Base-by-base conservation (phyloP, 352 stramenopile species). In the Phytophthora sojae region DNA sequence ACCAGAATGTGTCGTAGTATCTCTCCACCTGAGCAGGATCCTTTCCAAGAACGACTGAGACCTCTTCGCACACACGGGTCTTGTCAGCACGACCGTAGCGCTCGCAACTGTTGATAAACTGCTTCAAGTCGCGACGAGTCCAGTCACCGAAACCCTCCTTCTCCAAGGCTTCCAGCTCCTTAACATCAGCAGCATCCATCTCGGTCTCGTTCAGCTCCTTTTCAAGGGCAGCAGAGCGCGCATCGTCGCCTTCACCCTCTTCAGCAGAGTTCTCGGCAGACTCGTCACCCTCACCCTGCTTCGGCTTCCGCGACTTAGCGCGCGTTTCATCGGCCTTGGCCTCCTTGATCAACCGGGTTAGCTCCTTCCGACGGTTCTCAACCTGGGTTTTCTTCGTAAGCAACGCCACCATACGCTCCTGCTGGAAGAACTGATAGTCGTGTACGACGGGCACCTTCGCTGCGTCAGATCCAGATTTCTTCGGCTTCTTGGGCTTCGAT, bases 1-100 rank as follows among this genome's bases (percentile, higher is more conserved):
- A 86, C 96, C 95, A 99, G 64, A 99, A 99, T 6, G 93, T 96
- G 14, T 97, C 85, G 76, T 98, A 99, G 77, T 99, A 99, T 15
- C 88, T 86, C 65, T 96, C 85, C 35, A 99, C 94, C 67, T 99
- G 94, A 8, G 73, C 79, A 21, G 91, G 58, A 57, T 96, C 86
- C 78, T 99, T 99, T 6, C 76, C 90, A 14, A 96, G 93, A 47
- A 98, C 83, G 17, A 91, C 67, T 15, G 86, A 85, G 0, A 99
- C 93, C 68, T 99, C 97, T 0, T 90, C 75, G 19, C 95, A 96
- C 56, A 99, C 94, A 14, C 77, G 88, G 5, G 86, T 76, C 58
- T 97, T 92, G 70, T 98, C 90, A 26, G 93, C 96, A 42, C 97
- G 93, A 2, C 97, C 97, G 71, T 98, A 97, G 25, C 92, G 94